Percentiles rank a stretch among this genome's conserved stretches.
Conservation (phyloP, 345 rosid genomes). For the Eucalyptus grandis region DNA sequence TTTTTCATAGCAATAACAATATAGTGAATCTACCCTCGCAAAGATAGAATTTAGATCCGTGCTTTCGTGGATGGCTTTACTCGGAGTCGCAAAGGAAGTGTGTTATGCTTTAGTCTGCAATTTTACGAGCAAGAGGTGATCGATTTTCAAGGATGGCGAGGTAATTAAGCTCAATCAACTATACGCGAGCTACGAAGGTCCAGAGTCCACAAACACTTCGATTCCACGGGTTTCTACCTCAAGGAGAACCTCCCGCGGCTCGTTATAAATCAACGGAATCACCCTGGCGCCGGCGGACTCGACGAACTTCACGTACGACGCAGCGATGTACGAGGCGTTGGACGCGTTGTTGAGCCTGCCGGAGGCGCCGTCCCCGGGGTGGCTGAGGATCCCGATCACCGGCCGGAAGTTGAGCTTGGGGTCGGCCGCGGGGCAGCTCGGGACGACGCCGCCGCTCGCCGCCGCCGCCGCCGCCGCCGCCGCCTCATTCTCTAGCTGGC, state of each 20-base stretch:
- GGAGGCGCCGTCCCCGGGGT: slow-evolving; percentile 90
- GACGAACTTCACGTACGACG: slow-evolving; percentile 90
- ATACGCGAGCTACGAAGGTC: not conserved
- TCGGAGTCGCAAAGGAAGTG: not conserved
- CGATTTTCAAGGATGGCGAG: not conserved
- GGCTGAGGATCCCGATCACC: slow-evolving; percentile 72
- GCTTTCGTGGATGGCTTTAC: not conserved
- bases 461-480: not conserved
- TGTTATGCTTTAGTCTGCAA: not conserved
- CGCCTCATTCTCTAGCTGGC: not conserved
- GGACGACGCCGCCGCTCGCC: not conserved
- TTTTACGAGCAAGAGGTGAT: not conserved
- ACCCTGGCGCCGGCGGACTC: slow-evolving; percentile 96
- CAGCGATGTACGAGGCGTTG: slow-evolving; percentile 55
- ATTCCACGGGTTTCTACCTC: slow-evolving; percentile 22
- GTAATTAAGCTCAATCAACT: not conserved
- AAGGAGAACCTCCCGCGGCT: slow-evolving; percentile 50
- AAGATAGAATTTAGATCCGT: not conserved
- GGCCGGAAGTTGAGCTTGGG: slow-evolving; percentile 56
- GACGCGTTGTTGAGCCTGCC: slow-evolving; percentile 62
- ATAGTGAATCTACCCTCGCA: not conserved
- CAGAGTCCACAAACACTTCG: not conserved
- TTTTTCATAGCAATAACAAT: not conserved
- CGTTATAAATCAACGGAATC: slow-evolving; percentile 73
- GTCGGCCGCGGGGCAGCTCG: slow-evolving; percentile 37